Evolutionary conservation across 495 filamentous ascomycete genomes (phyloP), one percentile per base, ranked within the genome.

Genomic region (Cryomyces antarcticus): DNA sequence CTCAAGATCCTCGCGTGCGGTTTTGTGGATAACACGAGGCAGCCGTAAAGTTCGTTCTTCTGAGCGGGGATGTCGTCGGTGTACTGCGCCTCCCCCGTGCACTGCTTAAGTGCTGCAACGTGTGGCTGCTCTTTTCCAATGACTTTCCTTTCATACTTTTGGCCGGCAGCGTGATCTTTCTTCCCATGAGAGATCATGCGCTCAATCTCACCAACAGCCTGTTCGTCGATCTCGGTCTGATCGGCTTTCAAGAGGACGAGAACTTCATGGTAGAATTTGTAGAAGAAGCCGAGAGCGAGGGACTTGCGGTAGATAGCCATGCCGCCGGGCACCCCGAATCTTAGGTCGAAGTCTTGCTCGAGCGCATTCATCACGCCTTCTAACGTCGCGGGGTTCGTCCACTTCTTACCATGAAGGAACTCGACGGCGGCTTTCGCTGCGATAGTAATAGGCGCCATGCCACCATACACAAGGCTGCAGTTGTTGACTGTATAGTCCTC

Each of bases 251-350:
- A 50, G 11, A 64, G 57, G 0, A 68, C 62, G 12, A 80, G 59
- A 7, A 73, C 63, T 49, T 82, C 77, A 46, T 93, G 80, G 53
- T 87, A 93, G 54, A 87, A 93, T 24, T 80, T 73, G 57, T 88
- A 89, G 60, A 89, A 88, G 66, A 93, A 86, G 4, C 80, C 72
- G 35, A 95, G 64, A 0, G 88, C 88, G 35, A 95, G 65, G 9
- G 86, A 84, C 52, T 89, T 93, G 24, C 88, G 68, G 59, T 94
- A 96, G 2, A 82, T 92, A 7, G 88, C 86, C 88, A 96, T 96
- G 33, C 88, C 88, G 46, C 88, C 88, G 0, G 85, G 85, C 1
- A 94, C 87, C 24, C 84, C 73, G 52, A 87, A 96, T 24, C 69
- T 63, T 7, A 96, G 63, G 53, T 87, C 69, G 52, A 95, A 96